Evolutionary conservation across 257 asterid species (phyloP), one percentile per base, ranked within the genome.

Genomic region (Scutellaria minor): DNA sequence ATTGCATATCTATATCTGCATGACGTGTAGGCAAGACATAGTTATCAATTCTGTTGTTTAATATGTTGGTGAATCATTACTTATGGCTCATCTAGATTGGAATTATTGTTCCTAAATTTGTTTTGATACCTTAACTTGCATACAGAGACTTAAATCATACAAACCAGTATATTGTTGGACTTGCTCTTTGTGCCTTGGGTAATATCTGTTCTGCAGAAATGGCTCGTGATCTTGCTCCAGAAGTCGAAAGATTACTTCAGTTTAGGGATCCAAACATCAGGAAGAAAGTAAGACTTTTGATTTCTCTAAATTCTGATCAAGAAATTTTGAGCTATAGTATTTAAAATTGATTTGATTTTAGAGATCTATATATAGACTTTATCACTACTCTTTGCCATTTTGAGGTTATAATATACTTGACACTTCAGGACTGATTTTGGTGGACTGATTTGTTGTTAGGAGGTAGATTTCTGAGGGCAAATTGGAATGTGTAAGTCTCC

Each of bases 141-240:
- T 64, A 72, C 84, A 95, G 99, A 88, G 99, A 95, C 85, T 88
- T 95, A 84, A 90, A 95, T 70, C 99, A 95, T 77, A 83, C 94
- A 72, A 92, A 92, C 78, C 99, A 95, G 79, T 95, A 95, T 76
- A 92, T 95, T 59, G 99, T 92, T 77, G 98, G 99, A 66, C 98
- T 95, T 80, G 97, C 98, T 75, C 98, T 95, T 64, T 95, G 99
- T 85, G 96, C 99, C 12, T 77, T 92, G 91, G 98, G 99, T 52
- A 95, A 95, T 74, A 95, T 92, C 66, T 81, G 99, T 80, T 95
- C 99, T 75, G 98, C 97, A 67, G 99, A 95, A 86, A 95, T 95
- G 99, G 99, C 99, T 78, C 99, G 99, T 55, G 99, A 95, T 80
- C 97, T 95, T 79, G 98, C 99, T 54, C 98, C 97, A 37, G 99